These are phyloP conservation scores for Alternaria sp. DNA, from an alignment of 2,329 filamentous ascomycete genomes.

Conservation along the genomic window DNA sequence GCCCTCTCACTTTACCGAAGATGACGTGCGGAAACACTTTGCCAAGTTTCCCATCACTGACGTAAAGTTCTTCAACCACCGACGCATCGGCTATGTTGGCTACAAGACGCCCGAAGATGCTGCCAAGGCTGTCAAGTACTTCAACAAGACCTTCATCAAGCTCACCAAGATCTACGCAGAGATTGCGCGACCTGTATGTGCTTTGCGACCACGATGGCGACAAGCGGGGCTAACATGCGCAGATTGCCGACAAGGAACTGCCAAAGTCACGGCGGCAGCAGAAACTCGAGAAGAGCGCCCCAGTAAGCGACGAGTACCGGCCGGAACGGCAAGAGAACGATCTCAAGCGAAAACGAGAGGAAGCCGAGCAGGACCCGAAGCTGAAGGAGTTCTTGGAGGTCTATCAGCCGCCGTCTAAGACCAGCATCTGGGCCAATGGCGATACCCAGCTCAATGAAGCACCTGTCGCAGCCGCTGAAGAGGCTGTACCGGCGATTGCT, in stretches of 20 bases:
- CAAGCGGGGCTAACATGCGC: constrained; percentile 33
- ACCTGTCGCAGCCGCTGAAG: constrained; percentile 18
- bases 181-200: constrained; percentile 77
- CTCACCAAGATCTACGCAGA: constrained; percentile 95
- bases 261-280: constrained; percentile 44
- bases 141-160: constrained; percentile 92
- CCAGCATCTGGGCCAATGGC: constrained; percentile 68
- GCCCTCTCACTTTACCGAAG: constrained; percentile 83
- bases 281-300: constrained; percentile 33
- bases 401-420: constrained; percentile 73
- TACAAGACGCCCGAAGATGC: constrained; percentile 86
- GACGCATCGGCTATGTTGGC: constrained; percentile 94
- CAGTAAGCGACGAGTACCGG: constrained; percentile 33
- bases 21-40: constrained; percentile 90
- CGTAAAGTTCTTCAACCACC: constrained; percentile 85
- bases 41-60: constrained; percentile 82
- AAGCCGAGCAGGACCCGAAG: constrained; percentile 71
- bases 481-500: constrained; percentile 28
- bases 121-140: constrained; percentile 85
- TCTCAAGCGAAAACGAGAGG: constrained; percentile 73
- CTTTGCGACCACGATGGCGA: background rate
- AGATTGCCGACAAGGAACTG: constrained; percentile 45
- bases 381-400: constrained; percentile 84
- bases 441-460: constrained; percentile 39
- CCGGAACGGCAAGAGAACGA: constrained; percentile 36